Evolutionary conservation across 2,329 filamentous ascomycete genomes (phyloP).

Genomic region (Grosmannia clavigera): DNA sequence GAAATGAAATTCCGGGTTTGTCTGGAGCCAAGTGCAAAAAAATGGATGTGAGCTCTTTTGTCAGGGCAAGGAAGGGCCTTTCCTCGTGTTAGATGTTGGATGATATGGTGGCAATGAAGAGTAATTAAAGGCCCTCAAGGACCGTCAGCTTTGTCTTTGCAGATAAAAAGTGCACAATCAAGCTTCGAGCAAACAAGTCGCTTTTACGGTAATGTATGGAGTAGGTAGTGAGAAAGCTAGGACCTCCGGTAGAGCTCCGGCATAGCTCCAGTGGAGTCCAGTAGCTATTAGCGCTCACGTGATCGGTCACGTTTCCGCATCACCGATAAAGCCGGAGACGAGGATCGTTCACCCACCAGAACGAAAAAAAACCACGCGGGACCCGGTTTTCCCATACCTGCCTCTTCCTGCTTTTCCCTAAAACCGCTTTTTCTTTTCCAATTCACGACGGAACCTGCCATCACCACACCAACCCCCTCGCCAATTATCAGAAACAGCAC

Average conservation of each 20-base stretch:
- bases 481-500: not conserved
- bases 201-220: not conserved
- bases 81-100: not conserved
- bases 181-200: not conserved
- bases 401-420: constrained; percentile 6
- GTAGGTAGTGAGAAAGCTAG: not conserved
- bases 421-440: not conserved
- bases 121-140: not conserved
- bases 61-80: not conserved
- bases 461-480: not conserved
- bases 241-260: not conserved
- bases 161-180: not conserved
- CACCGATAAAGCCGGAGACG: not conserved
- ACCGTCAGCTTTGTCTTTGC: not conserved
- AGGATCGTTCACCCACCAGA: not conserved
- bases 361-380: constrained; percentile 5
- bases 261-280: not conserved
- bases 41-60: too few species aligned
- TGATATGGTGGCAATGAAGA: not conserved
- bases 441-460: not conserved
- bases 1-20: not conserved
- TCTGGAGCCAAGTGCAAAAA: not conserved
- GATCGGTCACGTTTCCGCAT: not conserved
- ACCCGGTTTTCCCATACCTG: not conserved
- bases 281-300: not conserved